Evolutionary conservation across 495 filamentous ascomycete genomes (phyloP), one percentile per base, ranked within the genome.

Genomic region (Aspergillus ellipticus): DNA sequence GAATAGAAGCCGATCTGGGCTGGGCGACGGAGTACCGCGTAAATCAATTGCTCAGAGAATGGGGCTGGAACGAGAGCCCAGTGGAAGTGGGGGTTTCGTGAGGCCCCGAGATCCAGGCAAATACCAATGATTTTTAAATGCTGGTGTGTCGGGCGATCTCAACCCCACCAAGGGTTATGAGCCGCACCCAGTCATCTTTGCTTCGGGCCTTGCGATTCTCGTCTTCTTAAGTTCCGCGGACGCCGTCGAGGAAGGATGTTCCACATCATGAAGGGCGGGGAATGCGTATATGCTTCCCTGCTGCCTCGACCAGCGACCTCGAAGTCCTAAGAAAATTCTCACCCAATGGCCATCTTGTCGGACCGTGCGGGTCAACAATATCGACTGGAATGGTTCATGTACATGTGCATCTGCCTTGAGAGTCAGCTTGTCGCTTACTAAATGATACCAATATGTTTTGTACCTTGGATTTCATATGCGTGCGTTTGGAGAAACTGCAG

Each of bases 21-120:
- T 86, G 83, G 84, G 82, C 83, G 0, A 86, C 80, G 22, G 81
- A 84, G 53, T 84, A 86, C 61, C 76, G 83, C 35, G 79, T 82
- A 8, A 67, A 78, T 59, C 76, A 83, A 60, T 59, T 86, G 53
- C 56, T 82, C 21, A 73, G 79, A 57, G 76, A 85, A 55, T 87
- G 83, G 83, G 70, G 62, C 11, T 82, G 76, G 75, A 62, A 73
- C 21, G 73, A 73, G 52, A 61, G 39, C 7, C 4, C 46, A 17
- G 53, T 42, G 1, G 45, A 49, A 0, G 31, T 28, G 20, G 54
- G 53, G 6, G 49, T 59, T 26, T 43, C 56, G 13, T 62, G 45
- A 65, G 4, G 5, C 11, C n/a, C 10, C 35, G n/a, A 15, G 9
- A 9, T 39, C 31, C 31, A 39, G n/a, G 35, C 24, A 28, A 33